A percentile compares a stretch with the other conserved stretches of the same genome.
Evolutionary conservation across 495 filamentous ascomycete species (phyloP).

Genomic region (Halenospora varia): DNA sequence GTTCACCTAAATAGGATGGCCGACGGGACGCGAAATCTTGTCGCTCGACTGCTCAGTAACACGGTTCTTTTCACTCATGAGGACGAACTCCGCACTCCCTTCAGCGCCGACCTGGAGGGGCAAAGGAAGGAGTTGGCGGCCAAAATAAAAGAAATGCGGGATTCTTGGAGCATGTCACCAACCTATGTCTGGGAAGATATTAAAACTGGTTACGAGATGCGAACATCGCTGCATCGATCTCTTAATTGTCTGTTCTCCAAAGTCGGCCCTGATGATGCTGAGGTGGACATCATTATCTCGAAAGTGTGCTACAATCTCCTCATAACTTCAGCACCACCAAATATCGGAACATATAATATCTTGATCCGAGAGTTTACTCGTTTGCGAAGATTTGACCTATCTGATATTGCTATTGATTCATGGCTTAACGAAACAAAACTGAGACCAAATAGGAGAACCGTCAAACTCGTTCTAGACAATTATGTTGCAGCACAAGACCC

Average conservation of each 20-base stretch:
- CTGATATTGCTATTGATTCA: slow-evolving; percentile 48
- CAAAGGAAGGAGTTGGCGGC: slow-evolving; percentile 12
- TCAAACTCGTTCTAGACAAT: slow-evolving; percentile 50
- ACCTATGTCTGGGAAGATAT: slow-evolving; percentile 5
- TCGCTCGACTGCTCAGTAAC: slow-evolving; percentile 24
- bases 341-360: slow-evolving; percentile 61
- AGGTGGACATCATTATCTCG: slow-evolving; percentile 35
- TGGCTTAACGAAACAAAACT: slow-evolving; percentile 43
- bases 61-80: neutral
- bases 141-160: slow-evolving; percentile 13
- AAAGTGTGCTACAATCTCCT: slow-evolving; percentile 69
- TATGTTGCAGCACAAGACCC: slow-evolving; percentile 39
- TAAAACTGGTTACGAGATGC: slow-evolving; percentile 3
- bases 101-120: neutral
- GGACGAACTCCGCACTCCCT: neutral
- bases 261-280: neutral
- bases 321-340: slow-evolving; percentile 49
- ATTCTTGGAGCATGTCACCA: slow-evolving; percentile 1
- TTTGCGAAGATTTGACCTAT: slow-evolving; percentile 44
- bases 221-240: slow-evolving; percentile 10
- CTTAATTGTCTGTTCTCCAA: slow-evolving; percentile 6
- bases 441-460: slow-evolving; percentile 49
- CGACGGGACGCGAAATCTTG: slow-evolving; percentile 21
- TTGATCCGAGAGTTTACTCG: slow-evolving; percentile 56
- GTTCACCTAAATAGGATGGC: slow-evolving; percentile 25